A percentile compares a stretch with the other conserved stretches of the same genome.
phyloP scores from a whole-genome alignment of 768 basidiomycete species.

The Suillus subaureus region DNA sequence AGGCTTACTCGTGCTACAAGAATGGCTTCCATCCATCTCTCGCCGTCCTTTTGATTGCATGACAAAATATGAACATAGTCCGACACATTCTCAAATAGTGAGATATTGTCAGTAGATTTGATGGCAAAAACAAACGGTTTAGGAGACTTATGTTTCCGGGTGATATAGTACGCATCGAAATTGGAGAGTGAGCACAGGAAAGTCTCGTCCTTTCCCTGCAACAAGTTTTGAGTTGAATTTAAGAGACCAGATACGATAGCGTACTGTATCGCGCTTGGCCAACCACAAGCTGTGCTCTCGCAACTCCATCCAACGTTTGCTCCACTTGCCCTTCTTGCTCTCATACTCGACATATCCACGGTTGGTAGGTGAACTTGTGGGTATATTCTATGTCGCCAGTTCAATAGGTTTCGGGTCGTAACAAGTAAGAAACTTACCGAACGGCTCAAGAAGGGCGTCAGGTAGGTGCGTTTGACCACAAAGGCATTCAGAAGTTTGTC shows the following conservation, averaged over 20 bases:
- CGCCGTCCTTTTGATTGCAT: slow-evolving; percentile 72
- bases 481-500: slow-evolving; percentile 81
- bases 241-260: slow-evolving; percentile 23
- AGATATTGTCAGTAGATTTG: slow-evolving; percentile 85
- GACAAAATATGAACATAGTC: slow-evolving; percentile 91
- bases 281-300: slow-evolving; percentile 86
- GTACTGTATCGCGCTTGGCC: slow-evolving; percentile 86
- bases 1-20: slow-evolving; percentile 76
- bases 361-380: slow-evolving; percentile 43
- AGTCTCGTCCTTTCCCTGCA: slow-evolving; percentile 81
- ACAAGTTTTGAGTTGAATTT: background rate
- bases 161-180: slow-evolving; percentile 86
- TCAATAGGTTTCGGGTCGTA: slow-evolving; percentile 39
- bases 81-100: slow-evolving; percentile 82
- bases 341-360: slow-evolving; percentile 86
- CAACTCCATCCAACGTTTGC: slow-evolving; percentile 86
- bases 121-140: slow-evolving; percentile 84
- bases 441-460: slow-evolving; percentile 60
- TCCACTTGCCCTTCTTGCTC: slow-evolving; percentile 93
- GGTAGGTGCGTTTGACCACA: slow-evolving; percentile 71
- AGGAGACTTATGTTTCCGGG: slow-evolving; percentile 76
- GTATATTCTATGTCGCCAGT: slow-evolving; percentile 53
- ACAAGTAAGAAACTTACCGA: slow-evolving; percentile 45
- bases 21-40: slow-evolving; percentile 78
- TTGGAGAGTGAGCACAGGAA: slow-evolving; percentile 84